A percentile compares a stretch with the other conserved stretches of the same genome.
These are phyloP conservation scores for Gossypioides kirkii DNA, from an alignment of 345 rosid genomes.

Conservation along the genomic window DNA sequence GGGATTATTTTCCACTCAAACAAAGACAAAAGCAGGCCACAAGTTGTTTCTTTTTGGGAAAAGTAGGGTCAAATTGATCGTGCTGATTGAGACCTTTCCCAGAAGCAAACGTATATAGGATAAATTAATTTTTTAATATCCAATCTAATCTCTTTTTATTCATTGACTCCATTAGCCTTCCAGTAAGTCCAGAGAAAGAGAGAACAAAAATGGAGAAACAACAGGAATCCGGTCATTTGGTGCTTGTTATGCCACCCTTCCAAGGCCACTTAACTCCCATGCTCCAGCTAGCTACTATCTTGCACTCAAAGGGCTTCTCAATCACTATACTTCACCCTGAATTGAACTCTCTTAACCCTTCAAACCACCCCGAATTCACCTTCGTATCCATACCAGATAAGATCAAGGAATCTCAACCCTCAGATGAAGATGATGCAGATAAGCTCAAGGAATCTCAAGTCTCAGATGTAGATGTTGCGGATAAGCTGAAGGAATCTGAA, in stretches of 20 bases:
- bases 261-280: conserved; percentile 44
- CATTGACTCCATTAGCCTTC: no score
- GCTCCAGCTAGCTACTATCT: conserved; percentile 38
- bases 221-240: background rate
- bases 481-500: background rate
- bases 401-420: background rate
- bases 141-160: no score
- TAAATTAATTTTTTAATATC: no score
- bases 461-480: background rate
- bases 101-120: no score
- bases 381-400: background rate
- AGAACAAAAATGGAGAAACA: background rate
- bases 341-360: conserved; percentile 4
- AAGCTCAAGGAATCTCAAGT: background rate
- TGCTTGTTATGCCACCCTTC: conserved; percentile 30
- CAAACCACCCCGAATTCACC: conserved; percentile 32
- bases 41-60: no score
- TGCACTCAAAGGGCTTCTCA: no score
- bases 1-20: no score
- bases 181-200: background rate
- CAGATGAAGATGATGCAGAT: background rate
- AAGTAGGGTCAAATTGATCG: no score
- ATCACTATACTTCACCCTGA: no score
- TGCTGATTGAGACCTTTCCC: no score
- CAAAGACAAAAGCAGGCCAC: no score